Evolutionary conservation across 2,329 filamentous ascomycete genomes (phyloP).

Genomic region (Westerdykella ornata): DNA sequence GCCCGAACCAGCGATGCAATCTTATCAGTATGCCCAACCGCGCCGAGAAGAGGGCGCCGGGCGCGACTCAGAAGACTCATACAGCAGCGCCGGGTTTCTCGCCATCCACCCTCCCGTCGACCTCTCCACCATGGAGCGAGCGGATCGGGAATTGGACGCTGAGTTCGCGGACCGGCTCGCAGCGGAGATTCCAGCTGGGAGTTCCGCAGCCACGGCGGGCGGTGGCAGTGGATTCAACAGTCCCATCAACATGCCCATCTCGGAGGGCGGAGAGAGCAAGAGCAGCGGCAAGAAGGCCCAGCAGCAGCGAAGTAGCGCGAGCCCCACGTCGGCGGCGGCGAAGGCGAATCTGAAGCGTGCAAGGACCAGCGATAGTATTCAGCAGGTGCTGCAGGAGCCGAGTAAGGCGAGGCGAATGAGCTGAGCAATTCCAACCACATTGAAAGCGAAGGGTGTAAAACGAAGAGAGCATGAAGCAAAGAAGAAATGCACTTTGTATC

Average conservation of each 20-base stretch:
- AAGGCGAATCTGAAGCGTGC: slow-evolving; percentile 7
- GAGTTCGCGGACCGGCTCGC: slow-evolving; percentile 43
- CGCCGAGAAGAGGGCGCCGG: slow-evolving; percentile 11
- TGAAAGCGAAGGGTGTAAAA: too few relatives aligned
- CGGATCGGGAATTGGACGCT: slow-evolving; percentile 41
- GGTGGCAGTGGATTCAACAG: slow-evolving; percentile 45
- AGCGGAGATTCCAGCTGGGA: slow-evolving; percentile 45
- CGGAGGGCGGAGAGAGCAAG: background rate
- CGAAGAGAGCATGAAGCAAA: too few relatives aligned
- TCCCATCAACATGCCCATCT: slow-evolving; percentile 18
- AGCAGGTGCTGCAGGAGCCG: background rate
- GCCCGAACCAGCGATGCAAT: background rate
- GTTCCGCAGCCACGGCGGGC: slow-evolving; percentile 44
- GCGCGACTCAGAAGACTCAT: slow-evolving; percentile 28
- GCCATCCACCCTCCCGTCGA: slow-evolving; percentile 41
- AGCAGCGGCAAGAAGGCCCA: background rate
- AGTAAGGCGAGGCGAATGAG: background rate
- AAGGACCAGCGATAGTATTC: slow-evolving; percentile 12
- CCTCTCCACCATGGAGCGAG: slow-evolving; percentile 8
- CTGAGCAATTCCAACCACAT: too few relatives aligned
- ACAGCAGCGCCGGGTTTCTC: slow-evolving; percentile 41
- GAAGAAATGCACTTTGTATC: too few relatives aligned
- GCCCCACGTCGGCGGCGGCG: slow-evolving; percentile 2
- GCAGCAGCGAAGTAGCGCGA: slow-evolving; percentile 3
- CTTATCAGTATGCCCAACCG: background rate